Base-by-base conservation (phyloP, 768 basidiomycete genomes). In the Hirschioporus abietinus region DNA sequence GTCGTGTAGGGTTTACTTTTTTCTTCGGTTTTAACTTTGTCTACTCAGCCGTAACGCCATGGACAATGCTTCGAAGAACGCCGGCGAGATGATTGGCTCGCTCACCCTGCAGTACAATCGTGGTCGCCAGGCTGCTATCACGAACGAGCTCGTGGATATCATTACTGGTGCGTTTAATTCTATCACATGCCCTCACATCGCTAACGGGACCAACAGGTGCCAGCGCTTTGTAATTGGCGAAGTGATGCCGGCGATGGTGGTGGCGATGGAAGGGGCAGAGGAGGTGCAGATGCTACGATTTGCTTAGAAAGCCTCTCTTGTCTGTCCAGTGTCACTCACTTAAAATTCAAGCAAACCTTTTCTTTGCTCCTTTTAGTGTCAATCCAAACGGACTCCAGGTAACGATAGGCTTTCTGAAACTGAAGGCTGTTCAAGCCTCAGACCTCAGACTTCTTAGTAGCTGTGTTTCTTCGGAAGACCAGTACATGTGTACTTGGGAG, bases 1-100 rank as follows among this genome's bases (percentile, higher is more conserved):
- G 75, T 80, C 36, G 30, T 30, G 30, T 8, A 1, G 61, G 25
- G 7, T 67, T 62, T 60, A 60, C 58, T 61, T 23, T 24, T 69
- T 25, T 15, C 10, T 25, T 64, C 35, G 15, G 25, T 15, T 7
- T 17, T 58, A 42, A 17, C 35, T n/a, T 26, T 57, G 42, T 9
- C 17, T 42, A n/a, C 70, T 70, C 64, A 89, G 96, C 78, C 91
- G 96, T 72, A 98, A 96, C 72, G 97, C 97, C 74, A 99, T 99
- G 97, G 97, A 99, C 87, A 99, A 95, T 75, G 96, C 96, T 62
- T 95, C 96, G 71, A 99, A 99, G 88, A 99, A 99, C 78, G 97
- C 97, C 66, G 81, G 80, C 35, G 95, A 96, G 79, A 97, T 98
- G 95, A 96, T 98, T 74, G 78, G 78, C 68, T 78, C 82, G 60